phyloP scores from a whole-genome alignment of 2,329 filamentous ascomycete species.

The Furcasterigmium sp. region DNA sequence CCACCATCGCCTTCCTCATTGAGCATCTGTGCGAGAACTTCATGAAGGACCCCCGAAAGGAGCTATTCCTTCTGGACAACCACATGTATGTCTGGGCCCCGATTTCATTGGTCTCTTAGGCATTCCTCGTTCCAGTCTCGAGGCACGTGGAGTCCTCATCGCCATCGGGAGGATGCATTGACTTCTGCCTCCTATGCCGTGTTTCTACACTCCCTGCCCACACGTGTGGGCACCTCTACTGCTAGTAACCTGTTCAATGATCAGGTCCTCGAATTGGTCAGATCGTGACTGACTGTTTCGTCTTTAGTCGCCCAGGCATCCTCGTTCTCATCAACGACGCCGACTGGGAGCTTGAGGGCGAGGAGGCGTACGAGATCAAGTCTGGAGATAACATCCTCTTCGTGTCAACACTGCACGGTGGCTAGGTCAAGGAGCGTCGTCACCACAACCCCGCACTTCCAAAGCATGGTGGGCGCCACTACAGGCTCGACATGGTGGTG shows the following conservation, averaged over 20 bases:
- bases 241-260: no score
- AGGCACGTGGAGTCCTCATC: no score
- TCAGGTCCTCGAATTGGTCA: no score
- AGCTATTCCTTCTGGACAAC: slow-evolving; percentile 82
- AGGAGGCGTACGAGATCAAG: slow-evolving; percentile 83
- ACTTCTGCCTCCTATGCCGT: slow-evolving; percentile 2
- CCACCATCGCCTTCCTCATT: slow-evolving; percentile 73
- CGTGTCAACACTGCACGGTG: slow-evolving; percentile 93
- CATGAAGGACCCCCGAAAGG: slow-evolving; percentile 81
- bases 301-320: slow-evolving; percentile 84
- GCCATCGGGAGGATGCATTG: not conserved
- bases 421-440: slow-evolving; percentile 42
- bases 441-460: no score
- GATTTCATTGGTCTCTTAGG: slow-evolving; percentile 2
- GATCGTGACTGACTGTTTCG: no score
- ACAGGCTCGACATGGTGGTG: no score
- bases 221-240: no score
- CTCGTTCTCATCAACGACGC: slow-evolving; percentile 95
- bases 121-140: no score
- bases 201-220: no score
- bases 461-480: no score
- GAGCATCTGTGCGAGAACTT: slow-evolving; percentile 71
- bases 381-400: slow-evolving; percentile 84
- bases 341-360: slow-evolving; percentile 96
- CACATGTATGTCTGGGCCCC: slow-evolving; percentile 65